These are phyloP conservation scores for Aschersonia sp. DNA, from an alignment of 2,329 filamentous ascomycete genomes.

Conservation along the genomic window DNA sequence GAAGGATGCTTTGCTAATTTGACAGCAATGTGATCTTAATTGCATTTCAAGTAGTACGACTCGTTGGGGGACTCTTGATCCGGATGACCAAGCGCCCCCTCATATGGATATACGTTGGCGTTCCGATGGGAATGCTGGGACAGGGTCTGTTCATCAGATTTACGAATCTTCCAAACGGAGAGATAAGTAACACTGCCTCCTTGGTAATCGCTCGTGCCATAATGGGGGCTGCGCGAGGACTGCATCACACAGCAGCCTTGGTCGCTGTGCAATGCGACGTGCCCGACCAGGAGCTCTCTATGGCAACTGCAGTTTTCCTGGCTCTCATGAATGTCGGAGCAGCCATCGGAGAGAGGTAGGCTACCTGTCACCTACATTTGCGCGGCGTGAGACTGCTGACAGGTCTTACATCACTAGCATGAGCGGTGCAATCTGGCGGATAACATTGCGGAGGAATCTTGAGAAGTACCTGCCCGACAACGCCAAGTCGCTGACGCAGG, in stretches of 20 bases:
- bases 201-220: conserved; percentile 14
- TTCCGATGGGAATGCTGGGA: conserved; percentile 15
- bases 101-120: conserved; percentile 9
- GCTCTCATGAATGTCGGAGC: conserved; percentile 14
- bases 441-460: conserved; percentile 9
- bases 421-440: conserved; percentile 18
- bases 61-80: conserved; percentile 19
- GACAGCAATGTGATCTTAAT: conserved; percentile 15
- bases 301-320: conserved; percentile 18
- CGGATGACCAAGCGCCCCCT: conserved; percentile 18
- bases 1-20: background rate
- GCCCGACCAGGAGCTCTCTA: conserved; percentile 15
- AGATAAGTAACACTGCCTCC: conserved; percentile 11
- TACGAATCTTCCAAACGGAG: conserved; percentile 4
- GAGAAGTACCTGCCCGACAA: conserved; percentile 7
- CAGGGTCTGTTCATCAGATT: conserved; percentile 12
- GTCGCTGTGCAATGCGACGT: conserved; percentile 15
- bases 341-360: conserved; percentile 14
- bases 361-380: background rate
- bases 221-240: conserved; percentile 14
- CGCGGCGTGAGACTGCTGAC: background rate
- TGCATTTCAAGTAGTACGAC: conserved; percentile 20
- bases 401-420: conserved; percentile 8
- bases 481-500: conserved; percentile 4
- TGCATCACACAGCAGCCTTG: conserved; percentile 6